Evolutionary conservation across 768 basidiomycete genomes (phyloP), one percentile per base, ranked within the genome.

Genomic region (Tulasnella sp.): DNA sequence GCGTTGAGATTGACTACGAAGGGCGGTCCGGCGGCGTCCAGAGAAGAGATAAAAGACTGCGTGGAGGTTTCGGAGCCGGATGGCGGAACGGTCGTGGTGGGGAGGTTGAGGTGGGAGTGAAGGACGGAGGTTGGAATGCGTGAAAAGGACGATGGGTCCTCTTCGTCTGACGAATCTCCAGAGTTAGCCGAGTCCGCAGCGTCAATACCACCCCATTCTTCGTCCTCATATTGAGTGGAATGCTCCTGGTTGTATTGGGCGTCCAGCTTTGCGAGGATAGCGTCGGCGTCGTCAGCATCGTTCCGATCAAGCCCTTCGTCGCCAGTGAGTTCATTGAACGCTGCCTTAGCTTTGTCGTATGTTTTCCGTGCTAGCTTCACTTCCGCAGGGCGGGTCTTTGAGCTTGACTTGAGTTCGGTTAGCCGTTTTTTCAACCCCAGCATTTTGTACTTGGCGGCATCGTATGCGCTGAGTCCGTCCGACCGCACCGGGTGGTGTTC

Each of bases 151-250:
- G 67, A 68, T 16, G 67, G 67, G 32, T 39, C 36, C n/a, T 64
- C 63, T 2, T 39, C 63, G 7, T 16, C 34, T 64, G 26, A 19
- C 12, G 42, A 44, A 39, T 64, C 63, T 11, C 7, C 9, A 3
- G 32, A 34, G 5, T 35, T 19, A 14, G 5, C 17, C n/a, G 12
- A 6, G 26, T 65, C 63, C 26, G 6, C 16, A 14, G 3, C n/a
- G 8, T 19, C 34, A 29, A 68, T 44, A 32, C 67, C 67, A n/a
- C 67, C 67, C 67, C 67, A 68, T 68, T 39, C 67, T 40, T 68
- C 67, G 5, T 68, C 67, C 16, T 39, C 67, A 14, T 12, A 7
- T 19, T 14, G 19, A 8, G n/a, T 42, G 9, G 9, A 7, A 5
- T n/a, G 5, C 9, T 14, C 29, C 12, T 32, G 16, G n/a, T 68